Evolutionary conservation across 179 eudicot species (phyloP).

Genomic region (Corrigiola litoralis): DNA sequence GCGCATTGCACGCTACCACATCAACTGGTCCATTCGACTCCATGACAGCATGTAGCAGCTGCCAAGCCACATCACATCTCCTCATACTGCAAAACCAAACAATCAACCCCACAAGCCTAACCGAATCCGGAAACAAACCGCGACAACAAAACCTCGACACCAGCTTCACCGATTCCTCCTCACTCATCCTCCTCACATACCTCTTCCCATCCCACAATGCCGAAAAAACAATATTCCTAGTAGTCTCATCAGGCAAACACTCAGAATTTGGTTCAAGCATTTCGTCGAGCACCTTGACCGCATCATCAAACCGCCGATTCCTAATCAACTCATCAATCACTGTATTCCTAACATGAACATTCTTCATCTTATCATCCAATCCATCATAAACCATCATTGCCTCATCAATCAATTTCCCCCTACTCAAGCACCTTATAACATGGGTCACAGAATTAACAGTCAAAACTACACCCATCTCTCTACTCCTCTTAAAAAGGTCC

Average conservation of each 20-base stretch:
- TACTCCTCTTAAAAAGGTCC: constrained; percentile 28
- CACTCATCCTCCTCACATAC: constrained; percentile 27
- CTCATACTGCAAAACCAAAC: constrained; percentile 37
- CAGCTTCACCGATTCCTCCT: constrained; percentile 41
- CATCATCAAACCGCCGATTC: constrained; percentile 42
- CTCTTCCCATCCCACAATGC: constrained; percentile 30
- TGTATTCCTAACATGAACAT: constrained; percentile 36
- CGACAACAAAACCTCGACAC: constrained; percentile 33
- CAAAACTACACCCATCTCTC: constrained; percentile 32
- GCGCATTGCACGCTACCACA: constrained; percentile 52
- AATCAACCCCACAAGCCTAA: constrained; percentile 41
- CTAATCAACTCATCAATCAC: constrained; percentile 33
- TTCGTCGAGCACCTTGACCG: constrained; percentile 72
- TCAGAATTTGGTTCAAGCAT: constrained; percentile 49
- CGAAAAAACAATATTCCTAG: constrained; percentile 40
- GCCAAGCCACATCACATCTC: constrained; percentile 43
- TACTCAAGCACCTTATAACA: constrained; percentile 35
- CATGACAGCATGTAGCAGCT: constrained; percentile 40
- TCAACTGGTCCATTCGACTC: constrained; percentile 39
- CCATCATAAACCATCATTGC: constrained; percentile 31
- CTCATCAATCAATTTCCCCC: constrained; percentile 31
- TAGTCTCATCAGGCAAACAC: constrained; percentile 33
- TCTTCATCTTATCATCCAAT: constrained; percentile 29
- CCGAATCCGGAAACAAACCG: constrained; percentile 32
- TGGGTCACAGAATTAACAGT: constrained; percentile 37